Evolutionary conservation across 257 asterid genomes (phyloP).

Genomic region (Dorcoceras hygrometricum): DNA sequence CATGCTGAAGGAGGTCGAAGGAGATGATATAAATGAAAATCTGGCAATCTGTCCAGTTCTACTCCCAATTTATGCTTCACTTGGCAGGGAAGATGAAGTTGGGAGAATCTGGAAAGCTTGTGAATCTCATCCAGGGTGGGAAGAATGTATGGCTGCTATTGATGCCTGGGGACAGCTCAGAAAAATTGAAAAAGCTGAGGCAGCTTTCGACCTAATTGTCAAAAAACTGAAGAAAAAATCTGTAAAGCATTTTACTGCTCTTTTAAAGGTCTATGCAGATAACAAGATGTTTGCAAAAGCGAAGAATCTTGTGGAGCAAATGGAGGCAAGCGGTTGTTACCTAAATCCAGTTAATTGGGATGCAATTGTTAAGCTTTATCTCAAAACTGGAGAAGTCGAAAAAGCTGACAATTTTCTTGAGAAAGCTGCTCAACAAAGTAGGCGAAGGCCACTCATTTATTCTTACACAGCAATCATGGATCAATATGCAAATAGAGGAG

Average conservation of each 20-base stretch:
- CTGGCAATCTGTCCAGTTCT: conserved; percentile 42
- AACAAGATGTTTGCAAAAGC: conserved; percentile 60
- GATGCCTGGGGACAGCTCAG: conserved; percentile 73
- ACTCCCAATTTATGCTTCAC: conserved; percentile 70
- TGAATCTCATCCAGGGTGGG: conserved; percentile 40
- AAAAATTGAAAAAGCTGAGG: conserved; percentile 63
- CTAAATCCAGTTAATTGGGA: conserved; percentile 68
- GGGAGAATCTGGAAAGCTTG: conserved; percentile 64
- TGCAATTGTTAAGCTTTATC: conserved; percentile 64
- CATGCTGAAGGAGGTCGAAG: conserved; percentile 64
- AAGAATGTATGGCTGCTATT: conserved; percentile 51
- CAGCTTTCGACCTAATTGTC: conserved; percentile 42
- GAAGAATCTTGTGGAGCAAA: conserved; percentile 65
- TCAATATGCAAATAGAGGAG: conserved; percentile 56
- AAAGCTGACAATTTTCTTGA: conserved; percentile 54
- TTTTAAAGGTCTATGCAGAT: conserved; percentile 56
- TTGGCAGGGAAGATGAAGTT: conserved; percentile 60
- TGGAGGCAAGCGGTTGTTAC: conserved; percentile 50
- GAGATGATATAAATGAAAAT: conserved; percentile 33
- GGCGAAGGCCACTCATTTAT: conserved; percentile 38
- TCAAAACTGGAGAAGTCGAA: conserved; percentile 64
- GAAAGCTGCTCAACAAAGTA: conserved; percentile 43
- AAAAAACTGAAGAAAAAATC: conserved; percentile 35
- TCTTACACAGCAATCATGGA: conserved; percentile 52
- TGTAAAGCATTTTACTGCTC: conserved; percentile 35